Evolutionary conservation across 2,329 filamentous ascomycete genomes (phyloP).

Genomic region (Epicoccum sorghinum): DNA sequence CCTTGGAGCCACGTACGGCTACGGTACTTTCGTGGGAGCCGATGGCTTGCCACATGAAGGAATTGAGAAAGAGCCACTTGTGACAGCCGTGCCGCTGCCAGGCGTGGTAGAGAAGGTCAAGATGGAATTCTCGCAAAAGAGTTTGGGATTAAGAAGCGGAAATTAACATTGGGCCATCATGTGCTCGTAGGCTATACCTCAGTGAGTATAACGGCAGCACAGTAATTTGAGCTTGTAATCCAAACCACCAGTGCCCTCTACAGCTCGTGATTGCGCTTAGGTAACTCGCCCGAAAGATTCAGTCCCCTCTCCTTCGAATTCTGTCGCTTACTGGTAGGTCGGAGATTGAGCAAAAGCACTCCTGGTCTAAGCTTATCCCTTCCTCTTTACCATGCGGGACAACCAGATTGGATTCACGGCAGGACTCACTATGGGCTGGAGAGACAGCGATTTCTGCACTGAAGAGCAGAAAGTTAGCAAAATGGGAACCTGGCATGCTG

Average conservation of each 20-base stretch:
- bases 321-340: no score
- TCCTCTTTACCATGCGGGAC: no score
- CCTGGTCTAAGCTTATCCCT: no score
- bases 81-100: background rate
- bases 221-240: no score
- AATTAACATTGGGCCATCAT: conserved; percentile 10
- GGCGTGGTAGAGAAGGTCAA: background rate
- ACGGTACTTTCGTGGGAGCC: background rate
- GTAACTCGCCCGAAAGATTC: no score
- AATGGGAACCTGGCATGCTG: background rate
- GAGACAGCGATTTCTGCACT: background rate
- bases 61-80: background rate
- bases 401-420: no score
- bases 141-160: background rate
- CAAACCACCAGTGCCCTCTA: no score
- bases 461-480: background rate
- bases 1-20: background rate
- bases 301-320: no score
- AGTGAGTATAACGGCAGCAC: no score
- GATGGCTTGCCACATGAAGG: background rate
- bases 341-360: no score
- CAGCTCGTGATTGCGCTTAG: no score
- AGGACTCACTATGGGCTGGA: no score
- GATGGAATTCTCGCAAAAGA: background rate
- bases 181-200: conserved; percentile 4